Conservation (phyloP, 2,329 filamentous ascomycete genomes). For the Teratosphaeria nubilosa region DNA sequence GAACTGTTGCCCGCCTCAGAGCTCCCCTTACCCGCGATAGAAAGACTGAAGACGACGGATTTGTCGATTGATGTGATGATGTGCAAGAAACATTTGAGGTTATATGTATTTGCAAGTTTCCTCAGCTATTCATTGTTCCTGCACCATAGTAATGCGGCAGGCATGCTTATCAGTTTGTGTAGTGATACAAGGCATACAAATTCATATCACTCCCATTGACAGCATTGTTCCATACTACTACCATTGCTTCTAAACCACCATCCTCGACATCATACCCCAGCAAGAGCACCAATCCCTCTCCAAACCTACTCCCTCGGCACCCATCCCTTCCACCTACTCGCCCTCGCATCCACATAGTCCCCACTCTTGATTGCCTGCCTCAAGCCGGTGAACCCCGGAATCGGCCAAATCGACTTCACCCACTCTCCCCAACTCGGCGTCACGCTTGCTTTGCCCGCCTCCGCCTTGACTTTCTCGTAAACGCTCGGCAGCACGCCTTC, state of each 20-base stretch:
- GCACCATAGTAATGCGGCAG: too few relatives aligned
- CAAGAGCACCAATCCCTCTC: too few relatives aligned
- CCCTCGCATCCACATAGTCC: constrained; percentile 27
- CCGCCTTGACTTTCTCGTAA: constrained; percentile 56
- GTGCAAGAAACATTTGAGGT: too few relatives aligned
- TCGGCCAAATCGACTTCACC: constrained; percentile 22
- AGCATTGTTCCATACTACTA: neutral
- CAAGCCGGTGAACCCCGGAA: constrained; percentile 29
- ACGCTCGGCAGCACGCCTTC: constrained; percentile 48
- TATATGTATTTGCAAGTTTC: too few relatives aligned
- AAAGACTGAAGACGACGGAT: too few relatives aligned
- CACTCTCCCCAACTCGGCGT: constrained; percentile 2
- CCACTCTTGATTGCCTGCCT: constrained; percentile 29
- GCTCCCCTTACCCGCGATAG: too few relatives aligned
- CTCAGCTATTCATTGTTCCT: too few relatives aligned
- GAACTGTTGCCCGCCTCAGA: too few relatives aligned
- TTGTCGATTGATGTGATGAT: too few relatives aligned
- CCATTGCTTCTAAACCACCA: neutral
- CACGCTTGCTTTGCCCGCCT: constrained; percentile 19
- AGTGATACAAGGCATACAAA: too few relatives aligned
- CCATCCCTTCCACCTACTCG: constrained; percentile 25
- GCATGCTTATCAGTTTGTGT: too few relatives aligned
- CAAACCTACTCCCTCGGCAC: constrained; percentile 1
- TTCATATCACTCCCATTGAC: too few relatives aligned
- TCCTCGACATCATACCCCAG: neutral